Conservation (phyloP, 2,329 filamentous ascomycete genomes). For the Botrytis squamosa region DNA sequence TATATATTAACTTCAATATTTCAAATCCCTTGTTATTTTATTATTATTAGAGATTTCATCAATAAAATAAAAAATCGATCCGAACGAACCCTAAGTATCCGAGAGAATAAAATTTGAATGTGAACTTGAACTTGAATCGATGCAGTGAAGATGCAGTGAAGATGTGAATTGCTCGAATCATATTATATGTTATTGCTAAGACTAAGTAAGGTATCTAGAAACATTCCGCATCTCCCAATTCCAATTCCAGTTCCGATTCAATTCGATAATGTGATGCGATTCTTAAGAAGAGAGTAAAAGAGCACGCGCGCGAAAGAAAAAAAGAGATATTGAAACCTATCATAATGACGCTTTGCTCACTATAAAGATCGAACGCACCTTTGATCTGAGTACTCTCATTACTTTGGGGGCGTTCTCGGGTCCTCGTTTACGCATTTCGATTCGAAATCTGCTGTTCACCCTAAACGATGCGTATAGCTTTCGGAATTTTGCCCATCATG, state of each 20-base stretch:
- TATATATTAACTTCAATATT: no score
- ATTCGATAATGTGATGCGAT: background rate
- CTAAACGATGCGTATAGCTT: background rate
- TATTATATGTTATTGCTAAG: background rate
- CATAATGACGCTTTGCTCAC: slow-evolving; percentile 3
- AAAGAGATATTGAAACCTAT: background rate
- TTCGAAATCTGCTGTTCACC: background rate
- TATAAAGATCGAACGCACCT: slow-evolving; percentile 1
- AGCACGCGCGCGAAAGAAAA: background rate
- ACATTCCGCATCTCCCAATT: background rate
- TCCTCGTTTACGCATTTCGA: background rate
- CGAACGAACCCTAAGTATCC: no score
- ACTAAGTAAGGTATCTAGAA: background rate
- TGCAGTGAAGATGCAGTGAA: no score
- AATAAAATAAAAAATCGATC: no score
- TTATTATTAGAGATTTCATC: no score
- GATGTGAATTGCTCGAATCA: no score
- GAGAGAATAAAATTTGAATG: no score
- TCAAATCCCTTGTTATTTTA: no score
- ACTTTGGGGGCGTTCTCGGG: background rate
- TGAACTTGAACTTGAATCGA: no score
- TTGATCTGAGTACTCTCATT: background rate
- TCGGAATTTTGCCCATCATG: background rate
- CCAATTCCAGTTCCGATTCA: background rate
- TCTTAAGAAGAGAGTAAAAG: background rate